Evolutionary conservation across 108 stramenopile genomes (phyloP), one percentile per base, ranked within the genome.

Genomic region (Schizochytrium sp.): DNA sequence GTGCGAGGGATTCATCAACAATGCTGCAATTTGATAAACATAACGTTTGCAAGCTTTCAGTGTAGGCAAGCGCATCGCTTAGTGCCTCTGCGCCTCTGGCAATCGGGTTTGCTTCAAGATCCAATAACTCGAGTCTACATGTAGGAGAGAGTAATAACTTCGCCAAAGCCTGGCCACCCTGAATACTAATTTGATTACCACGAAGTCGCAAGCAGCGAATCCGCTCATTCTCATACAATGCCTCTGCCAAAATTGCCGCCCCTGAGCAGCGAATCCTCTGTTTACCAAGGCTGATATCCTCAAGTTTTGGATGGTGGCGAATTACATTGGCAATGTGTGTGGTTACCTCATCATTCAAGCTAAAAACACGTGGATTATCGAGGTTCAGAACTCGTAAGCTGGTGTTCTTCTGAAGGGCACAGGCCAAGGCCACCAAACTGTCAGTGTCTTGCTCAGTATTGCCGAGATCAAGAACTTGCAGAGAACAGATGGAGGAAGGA

Each of bases 361-460:
- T 83, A 55, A 83, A 83, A 5, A 83, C 76, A 40, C 50, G 53
- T 13, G 15, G 28, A 83, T 83, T 83, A 40, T 83, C 76, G 2
- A 83, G 76, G 55, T 83, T 83, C 17, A 83, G 76, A 10, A 83
- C 40, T 8, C 28, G 17, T 10, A 83, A 38, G 47, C 50, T 83
- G 50, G 8, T n/a, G 47, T 83, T 83, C 50, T 83, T 46, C 15
- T 53, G 28, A 28, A 83, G 76, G 10, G 50, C 53, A 28, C 50
- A 83, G 28, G 53, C 53, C 28, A 83, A 53, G 5, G 76, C 76
- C 12, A 83, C 53, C 5, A 83, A 53, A 28, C 76, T 83, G 3
- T 83, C 76, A 19, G 76, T 83, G 47, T 83, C 76, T 83, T 83
- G 76, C 50, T 83, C 76, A 38, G 76, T 83, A 28, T 40, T 55